Conservation (phyloP, 495 filamentous ascomycete genomes). For the Thermothielavioides terrestris region DNA sequence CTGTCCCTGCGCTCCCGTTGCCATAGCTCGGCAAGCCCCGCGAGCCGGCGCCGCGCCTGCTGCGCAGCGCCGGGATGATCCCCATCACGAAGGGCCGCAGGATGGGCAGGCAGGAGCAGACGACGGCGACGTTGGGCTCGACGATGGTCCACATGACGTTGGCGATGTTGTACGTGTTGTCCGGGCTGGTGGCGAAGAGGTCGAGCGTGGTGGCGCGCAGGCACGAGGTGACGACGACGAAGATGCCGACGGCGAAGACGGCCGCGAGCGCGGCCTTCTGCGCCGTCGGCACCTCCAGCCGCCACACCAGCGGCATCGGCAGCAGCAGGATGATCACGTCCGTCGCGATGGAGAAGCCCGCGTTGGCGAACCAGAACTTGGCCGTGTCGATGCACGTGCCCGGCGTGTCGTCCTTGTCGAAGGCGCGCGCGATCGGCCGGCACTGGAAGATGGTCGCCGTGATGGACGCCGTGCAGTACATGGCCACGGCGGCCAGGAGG, state of each 20-base stretch:
- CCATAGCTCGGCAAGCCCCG: background rate
- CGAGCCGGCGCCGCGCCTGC: background rate
- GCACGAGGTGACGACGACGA: conserved; percentile 19
- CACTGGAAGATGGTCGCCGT: conserved; percentile 25
- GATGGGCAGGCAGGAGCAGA: conserved; percentile 41
- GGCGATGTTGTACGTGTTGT: conserved; percentile 22
- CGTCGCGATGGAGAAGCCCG: conserved; percentile 21
- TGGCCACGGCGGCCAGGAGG: conserved; percentile 17
- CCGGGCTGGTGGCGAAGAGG: conserved; percentile 13
- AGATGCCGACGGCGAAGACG: conserved; percentile 31
- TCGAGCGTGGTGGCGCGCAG: conserved; percentile 17
- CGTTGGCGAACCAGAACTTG: conserved; percentile 21
- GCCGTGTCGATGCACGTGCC: conserved; percentile 24
- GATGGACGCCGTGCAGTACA: conserved; percentile 21
- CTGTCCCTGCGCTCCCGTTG: no score
- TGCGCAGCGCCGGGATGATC: background rate
- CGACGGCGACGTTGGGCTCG: conserved; percentile 38
- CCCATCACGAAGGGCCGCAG: conserved; percentile 8
- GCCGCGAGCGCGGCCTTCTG: conserved; percentile 31
- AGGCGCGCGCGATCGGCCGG: conserved; percentile 19
- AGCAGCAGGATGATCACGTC: conserved; percentile 26
- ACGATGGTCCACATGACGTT: conserved; percentile 40
- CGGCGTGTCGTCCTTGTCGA: conserved; percentile 23
- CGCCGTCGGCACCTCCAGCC: conserved; percentile 19
- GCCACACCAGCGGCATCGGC: conserved; percentile 29